Evolutionary conservation across 225 moss, liverwort and hornwort species (phyloP).

Genomic region (Physcomitrellopsis africana): DNA sequence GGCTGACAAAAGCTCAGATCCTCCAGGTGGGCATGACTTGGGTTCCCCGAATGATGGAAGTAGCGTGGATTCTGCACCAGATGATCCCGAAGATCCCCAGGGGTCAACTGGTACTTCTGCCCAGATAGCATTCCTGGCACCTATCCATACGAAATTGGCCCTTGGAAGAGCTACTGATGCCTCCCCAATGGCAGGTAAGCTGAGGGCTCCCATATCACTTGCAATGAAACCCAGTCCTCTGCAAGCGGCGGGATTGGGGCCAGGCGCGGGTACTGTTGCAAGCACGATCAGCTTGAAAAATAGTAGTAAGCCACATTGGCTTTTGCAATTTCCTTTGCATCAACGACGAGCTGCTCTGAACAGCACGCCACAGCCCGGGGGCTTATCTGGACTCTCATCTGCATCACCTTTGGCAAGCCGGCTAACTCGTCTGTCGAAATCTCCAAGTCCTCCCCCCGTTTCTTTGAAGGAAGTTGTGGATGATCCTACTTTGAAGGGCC

Average conservation of each 20-base stretch:
- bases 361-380: not conserved
- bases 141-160: constrained; percentile 43
- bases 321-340: constrained; percentile 33
- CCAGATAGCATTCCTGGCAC: constrained; percentile 23
- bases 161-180: constrained; percentile 35
- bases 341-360: constrained; percentile 28
- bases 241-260: not conserved
- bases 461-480: constrained; percentile 28
- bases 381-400: constrained; percentile 6
- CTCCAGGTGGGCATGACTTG: constrained; percentile 21
- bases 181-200: not conserved
- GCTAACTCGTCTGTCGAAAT: constrained; percentile 4
- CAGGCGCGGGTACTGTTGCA: not conserved
- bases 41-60: constrained; percentile 39
- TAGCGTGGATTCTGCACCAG: constrained; percentile 47
- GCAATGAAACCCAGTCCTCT: constrained; percentile 14
- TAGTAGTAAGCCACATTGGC: constrained; percentile 37
- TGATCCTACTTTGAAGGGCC: constrained; percentile 49
- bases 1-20: constrained; percentile 19
- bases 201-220: constrained; percentile 11
- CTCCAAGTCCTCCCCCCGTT: constrained; percentile 34
- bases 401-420: constrained; percentile 22
- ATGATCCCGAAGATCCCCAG: constrained; percentile 40
- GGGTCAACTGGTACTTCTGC: constrained; percentile 36
- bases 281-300: constrained; percentile 45